Percentiles rank a stretch among this genome's conserved stretches.
Evolutionary conservation across 345 rosid species (phyloP).

Genomic region (Citropsis articulata): DNA sequence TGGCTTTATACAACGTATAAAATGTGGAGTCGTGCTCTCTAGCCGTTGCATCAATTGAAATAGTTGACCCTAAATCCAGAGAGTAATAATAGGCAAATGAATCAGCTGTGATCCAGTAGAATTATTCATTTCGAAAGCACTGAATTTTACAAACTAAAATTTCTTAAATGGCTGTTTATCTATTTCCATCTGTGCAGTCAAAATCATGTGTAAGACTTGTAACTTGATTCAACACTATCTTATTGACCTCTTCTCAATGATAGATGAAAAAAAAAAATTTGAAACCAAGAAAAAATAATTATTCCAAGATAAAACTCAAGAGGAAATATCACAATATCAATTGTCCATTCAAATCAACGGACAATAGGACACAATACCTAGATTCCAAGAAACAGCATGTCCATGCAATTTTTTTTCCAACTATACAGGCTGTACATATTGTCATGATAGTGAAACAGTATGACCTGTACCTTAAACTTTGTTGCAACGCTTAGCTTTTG

Average conservation of each 20-base stretch:
- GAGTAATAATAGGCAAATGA: conserved; percentile 14
- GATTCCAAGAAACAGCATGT: neutral
- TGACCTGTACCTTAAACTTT: conserved; percentile 74
- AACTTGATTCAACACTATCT: neutral
- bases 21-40: conserved; percentile 93
- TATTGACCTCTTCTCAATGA: neutral
- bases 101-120: neutral
- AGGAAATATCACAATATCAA: neutral
- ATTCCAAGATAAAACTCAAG: neutral
- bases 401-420: conserved; percentile 2
- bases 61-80: conserved; percentile 66
- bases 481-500: conserved; percentile 91
- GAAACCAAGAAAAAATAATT: neutral
- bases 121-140: neutral
- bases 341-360: neutral
- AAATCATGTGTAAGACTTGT: neutral
- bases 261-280: neutral
- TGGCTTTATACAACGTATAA: conserved; percentile 97
- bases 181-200: neutral
- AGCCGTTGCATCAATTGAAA: conserved; percentile 96
- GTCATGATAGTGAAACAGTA: neutral
- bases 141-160: neutral
- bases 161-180: neutral
- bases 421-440: neutral
- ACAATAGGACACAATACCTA: neutral